Base-by-base conservation (phyloP, 352 stramenopile species). In the Lagenidium sp. region DNA sequence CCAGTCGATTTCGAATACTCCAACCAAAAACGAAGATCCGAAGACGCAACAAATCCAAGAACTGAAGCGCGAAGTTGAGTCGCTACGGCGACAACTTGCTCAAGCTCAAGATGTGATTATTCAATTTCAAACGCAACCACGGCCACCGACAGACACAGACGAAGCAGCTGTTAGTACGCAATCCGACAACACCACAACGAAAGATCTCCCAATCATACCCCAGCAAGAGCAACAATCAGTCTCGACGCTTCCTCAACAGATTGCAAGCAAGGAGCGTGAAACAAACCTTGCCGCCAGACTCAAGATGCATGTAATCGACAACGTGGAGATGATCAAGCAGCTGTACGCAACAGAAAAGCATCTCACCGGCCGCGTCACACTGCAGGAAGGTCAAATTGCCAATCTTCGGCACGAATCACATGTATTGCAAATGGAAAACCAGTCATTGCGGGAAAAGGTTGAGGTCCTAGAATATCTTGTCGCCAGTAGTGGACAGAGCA, bases 381-480 rank as follows among this genome's bases (percentile, higher is more conserved):
- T 18, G 15, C 54, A 70, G 18, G 41, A 55, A 35, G 26, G 8
- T 2, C 43, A 39, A n/a, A 62, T 74, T 4, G 55, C 42, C 6
- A 46, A 56, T 4, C 19, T 74, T 20, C 26, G 57, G 24, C 52
- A 63, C 38, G 65, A 81, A 21, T 62, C 54, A 2, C 68, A 61
- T 2, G 60, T 71, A 15, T 44, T 81, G 6, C 68, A 67, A 18
- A 53, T 81, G 5, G 68, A 78, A 36, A 81, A 81, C 56, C 68
- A 76, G 51, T 65, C 53, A 6, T 42, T 81, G 12, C 65, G 68
- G 0, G 65, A 81, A 43, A 75, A 76, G 39, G 58, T 81, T 31
- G 68, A 81, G 42, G 60, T 81, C 18, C 53, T 81, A 15, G 68
- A 81, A 53, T 81, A 81, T 34, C 48, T 81, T 20, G 31, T 76